phyloP scores from a whole-genome alignment of 1,139 yeast genomes.

The Yarrowia galli region DNA sequence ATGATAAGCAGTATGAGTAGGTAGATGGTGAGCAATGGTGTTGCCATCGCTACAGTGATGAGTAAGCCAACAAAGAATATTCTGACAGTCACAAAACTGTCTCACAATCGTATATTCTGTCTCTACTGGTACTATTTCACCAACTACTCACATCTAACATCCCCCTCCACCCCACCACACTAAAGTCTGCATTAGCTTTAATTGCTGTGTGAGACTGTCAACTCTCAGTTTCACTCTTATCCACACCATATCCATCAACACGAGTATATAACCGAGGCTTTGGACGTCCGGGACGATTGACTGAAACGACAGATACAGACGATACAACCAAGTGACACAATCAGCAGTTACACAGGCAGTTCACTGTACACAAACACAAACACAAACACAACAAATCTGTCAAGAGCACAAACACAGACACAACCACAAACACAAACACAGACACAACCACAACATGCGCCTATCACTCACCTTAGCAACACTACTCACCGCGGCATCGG shows the following conservation, averaged over 20 bases:
- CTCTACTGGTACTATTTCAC: no score
- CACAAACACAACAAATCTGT: no score
- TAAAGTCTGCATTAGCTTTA: constrained; percentile 7
- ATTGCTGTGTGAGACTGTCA: neutral
- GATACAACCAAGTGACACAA: neutral
- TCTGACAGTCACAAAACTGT: no score
- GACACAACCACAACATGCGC: neutral
- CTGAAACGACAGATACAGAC: neutral
- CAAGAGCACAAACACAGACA: neutral
- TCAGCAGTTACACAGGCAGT: neutral
- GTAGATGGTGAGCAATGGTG: neutral
- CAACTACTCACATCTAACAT: neutral
- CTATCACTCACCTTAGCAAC: neutral
- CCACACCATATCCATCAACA: neutral
- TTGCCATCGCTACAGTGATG: no score
- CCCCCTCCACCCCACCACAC: neutral
- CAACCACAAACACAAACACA: neutral
- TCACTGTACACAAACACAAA: neutral
- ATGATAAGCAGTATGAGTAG: no score
- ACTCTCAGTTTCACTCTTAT: neutral
- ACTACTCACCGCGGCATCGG: neutral
- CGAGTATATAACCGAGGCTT: constrained; percentile 1
- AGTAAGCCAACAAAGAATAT: no score
- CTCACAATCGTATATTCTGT: no score
- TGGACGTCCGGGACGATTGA: no score